Evolutionary conservation across 2,329 filamentous ascomycete species (phyloP), one percentile per base, ranked within the genome.

Genomic region (Exutisphaerella laricina): DNA sequence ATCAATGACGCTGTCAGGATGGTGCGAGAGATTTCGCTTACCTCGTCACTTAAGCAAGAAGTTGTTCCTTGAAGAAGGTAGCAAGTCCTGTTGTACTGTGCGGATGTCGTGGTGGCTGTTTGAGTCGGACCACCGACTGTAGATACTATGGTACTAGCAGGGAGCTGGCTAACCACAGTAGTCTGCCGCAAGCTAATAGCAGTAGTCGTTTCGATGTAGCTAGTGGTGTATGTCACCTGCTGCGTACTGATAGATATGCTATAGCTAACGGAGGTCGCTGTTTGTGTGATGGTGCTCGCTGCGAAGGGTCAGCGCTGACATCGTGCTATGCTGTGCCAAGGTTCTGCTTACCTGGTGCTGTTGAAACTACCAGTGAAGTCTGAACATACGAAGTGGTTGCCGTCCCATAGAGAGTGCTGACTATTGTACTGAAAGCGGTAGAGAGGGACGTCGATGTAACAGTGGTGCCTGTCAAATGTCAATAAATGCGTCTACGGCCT

Each of bases 101-200:
- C 14, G 16, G 30, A 17, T 18, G 14, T 33, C 22, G 35, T 26
- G 12, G 35, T 38, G 22, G 14, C 35, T 28, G 30, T 33, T 18
- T 23, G n/a, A n/a, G 22, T 38, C 2, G 35, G 35, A 5, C 35
- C 35, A 17, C 21, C 10, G 5, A 16, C 16, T 17, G 35, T 38
- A n/a, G 35, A 38, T 7, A 38, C 14, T 14, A 38, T 26, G 10
- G 35, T 38, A 23, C 35, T 38, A 2, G 35, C 35, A 10, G 35
- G 35, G 8, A n/a, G 18, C 7, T 12, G 8, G 18, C 33, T 36
- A 5, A 38, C 22, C n/a, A 38, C 13, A 17, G 35, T 38, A 3
- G 35, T 38, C 22, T 23, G 35, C 22, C 18, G 35, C 20, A 17
- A 7, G 30, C 30, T 33, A 2, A 33, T 18, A 4, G 30, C 30